Conservation (phyloP, 106 monocot genomes). For the Dendrobium catenatum region DNA sequence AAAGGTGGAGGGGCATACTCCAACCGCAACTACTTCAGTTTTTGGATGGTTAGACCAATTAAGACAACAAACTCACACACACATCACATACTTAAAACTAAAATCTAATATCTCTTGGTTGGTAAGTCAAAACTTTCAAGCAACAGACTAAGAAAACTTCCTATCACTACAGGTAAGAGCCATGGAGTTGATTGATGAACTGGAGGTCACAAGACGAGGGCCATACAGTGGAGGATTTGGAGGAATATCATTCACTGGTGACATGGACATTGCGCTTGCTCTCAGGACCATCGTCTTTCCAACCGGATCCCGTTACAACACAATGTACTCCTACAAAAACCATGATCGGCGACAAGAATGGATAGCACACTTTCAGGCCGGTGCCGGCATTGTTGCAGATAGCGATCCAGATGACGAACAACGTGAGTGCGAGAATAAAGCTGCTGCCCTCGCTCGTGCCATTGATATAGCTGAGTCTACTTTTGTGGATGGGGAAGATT, state of each 20-base stretch:
- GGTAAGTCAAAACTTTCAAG: too few species aligned
- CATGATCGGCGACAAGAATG: conserved; percentile 2
- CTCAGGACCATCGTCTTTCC: conserved; percentile 15
- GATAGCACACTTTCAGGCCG: conserved; percentile 42
- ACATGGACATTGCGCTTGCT: conserved; percentile 15
- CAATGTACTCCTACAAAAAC: conserved; percentile 14
- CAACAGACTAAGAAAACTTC: too few species aligned
- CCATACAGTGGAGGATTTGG: conserved; percentile 66
- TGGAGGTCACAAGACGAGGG: conserved; percentile 51
- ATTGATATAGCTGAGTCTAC: conserved; percentile 65
- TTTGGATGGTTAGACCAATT: too few species aligned
- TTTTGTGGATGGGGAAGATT: conserved; percentile 21
- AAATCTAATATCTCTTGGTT: too few species aligned
- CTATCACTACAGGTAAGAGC: conserved; percentile 37
- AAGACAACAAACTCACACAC: too few species aligned
- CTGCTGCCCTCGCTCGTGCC: conserved; percentile 56
- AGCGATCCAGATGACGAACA: conserved; percentile 65
- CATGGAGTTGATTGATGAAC: conserved; percentile 54
- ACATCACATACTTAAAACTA: too few species aligned
- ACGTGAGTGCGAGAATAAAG: conserved; percentile 66
- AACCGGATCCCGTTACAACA: conserved; percentile 2
- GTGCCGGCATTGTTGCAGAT: conserved; percentile 77
- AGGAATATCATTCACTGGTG: conserved; percentile 29
- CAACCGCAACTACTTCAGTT: too few species aligned
- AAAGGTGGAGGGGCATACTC: too few species aligned